A percentile compares a stretch with the other conserved stretches of the same genome.
phyloP scores from a whole-genome alignment of 345 rosid species.

The Pistacia vera region DNA sequence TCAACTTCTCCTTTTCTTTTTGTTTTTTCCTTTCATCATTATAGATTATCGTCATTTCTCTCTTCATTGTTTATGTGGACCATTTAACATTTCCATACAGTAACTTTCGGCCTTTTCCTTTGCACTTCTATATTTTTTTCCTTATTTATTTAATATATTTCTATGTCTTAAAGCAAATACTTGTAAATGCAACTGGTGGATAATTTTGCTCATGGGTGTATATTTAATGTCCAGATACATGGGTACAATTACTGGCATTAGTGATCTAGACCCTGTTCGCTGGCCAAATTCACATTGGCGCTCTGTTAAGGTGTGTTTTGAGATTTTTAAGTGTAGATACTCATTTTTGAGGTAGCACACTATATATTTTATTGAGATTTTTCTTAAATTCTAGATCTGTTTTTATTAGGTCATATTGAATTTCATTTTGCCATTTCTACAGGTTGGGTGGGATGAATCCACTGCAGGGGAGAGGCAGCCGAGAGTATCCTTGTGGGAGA shows the following conservation, averaged over 20 bases:
- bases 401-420: not conserved
- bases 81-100: not conserved
- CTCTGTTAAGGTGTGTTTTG: conserved; percentile 49
- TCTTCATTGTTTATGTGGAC: not conserved
- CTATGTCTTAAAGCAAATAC: not conserved
- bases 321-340: not conserved
- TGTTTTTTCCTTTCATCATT: not conserved
- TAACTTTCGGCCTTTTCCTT: not conserved
- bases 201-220: conserved; percentile 6
- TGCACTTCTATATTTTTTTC: not conserved
- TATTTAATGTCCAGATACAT: conserved; percentile 46
- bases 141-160: not conserved
- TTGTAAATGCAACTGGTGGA: not conserved
- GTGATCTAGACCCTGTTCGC: conserved; percentile 67
- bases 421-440: conserved; percentile 8
- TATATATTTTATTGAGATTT: not conserved
- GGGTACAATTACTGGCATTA: conserved; percentile 78
- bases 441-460: conserved; percentile 65
- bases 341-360: not conserved
- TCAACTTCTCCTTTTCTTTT: not conserved
- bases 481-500: conserved; percentile 60
- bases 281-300: conserved; percentile 87
- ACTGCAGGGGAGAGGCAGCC: conserved; percentile 61
- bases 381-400: not conserved
- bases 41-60: too few species aligned